Evolutionary conservation across 345 rosid species (phyloP).

Genomic region (Heritiera fomes): DNA sequence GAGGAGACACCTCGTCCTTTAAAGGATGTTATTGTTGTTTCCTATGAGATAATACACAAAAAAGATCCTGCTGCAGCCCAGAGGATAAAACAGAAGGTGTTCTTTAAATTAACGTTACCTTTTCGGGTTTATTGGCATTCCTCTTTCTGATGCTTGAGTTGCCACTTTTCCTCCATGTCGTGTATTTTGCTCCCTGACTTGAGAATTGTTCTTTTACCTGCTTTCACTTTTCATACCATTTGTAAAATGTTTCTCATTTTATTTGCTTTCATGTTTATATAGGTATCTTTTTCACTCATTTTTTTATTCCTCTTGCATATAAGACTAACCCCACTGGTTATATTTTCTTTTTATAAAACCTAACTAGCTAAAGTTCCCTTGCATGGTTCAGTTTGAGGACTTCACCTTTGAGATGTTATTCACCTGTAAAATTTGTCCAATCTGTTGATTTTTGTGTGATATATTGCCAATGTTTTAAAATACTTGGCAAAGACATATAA

Average conservation of each 20-base stretch:
- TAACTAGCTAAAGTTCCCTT: background rate
- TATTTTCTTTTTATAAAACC: conserved; percentile 8
- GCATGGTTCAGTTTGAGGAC: background rate
- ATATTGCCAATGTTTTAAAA: conserved; percentile 14
- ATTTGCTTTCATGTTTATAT: background rate
- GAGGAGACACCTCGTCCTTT: conserved; percentile 98
- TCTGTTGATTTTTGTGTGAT: background rate
- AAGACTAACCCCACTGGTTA: background rate
- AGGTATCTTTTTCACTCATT: background rate
- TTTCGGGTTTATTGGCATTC: background rate
- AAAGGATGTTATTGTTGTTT: conserved; percentile 91
- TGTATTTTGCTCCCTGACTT: background rate
- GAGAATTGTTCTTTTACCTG: background rate
- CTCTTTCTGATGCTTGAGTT: conserved; percentile 14
- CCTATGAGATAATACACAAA: conserved; percentile 91
- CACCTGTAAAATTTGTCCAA: background rate
- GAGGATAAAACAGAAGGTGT: conserved; percentile 93
- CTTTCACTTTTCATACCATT: conserved; percentile 7
- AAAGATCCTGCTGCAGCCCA: conserved; percentile 82
- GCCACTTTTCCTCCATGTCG: background rate
- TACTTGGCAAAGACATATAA: background rate
- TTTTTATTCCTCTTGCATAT: background rate
- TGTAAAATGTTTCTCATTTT: background rate
- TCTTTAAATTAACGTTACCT: conserved; percentile 13
- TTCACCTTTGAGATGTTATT: background rate